Evolutionary conservation across 1,139 yeast genomes (phyloP).

Genomic region (Saccharomyces hybrid): DNA sequence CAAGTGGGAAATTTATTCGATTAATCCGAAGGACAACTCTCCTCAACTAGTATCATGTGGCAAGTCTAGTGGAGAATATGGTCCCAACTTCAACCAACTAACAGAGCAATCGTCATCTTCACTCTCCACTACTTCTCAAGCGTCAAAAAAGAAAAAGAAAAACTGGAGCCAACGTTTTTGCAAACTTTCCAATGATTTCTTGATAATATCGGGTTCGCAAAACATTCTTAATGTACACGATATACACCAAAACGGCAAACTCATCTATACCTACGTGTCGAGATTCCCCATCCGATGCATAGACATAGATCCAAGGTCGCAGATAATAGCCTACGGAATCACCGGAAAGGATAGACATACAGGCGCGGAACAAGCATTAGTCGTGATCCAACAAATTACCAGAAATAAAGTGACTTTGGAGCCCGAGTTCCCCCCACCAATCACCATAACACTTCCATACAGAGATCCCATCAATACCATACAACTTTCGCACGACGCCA

Average conservation of each 20-base stretch:
- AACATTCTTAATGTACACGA: slow-evolving; percentile 65
- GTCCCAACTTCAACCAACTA: slow-evolving; percentile 38
- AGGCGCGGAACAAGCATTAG: slow-evolving; percentile 71
- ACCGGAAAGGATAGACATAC: slow-evolving; percentile 68
- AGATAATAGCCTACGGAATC: slow-evolving; percentile 69
- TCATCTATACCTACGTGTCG: slow-evolving; percentile 61
- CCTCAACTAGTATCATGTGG: slow-evolving; percentile 66
- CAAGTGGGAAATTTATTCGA: slow-evolving; percentile 64
- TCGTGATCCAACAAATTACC: slow-evolving; percentile 49
- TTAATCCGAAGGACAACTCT: slow-evolving; percentile 33
- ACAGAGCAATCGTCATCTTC: slow-evolving; percentile 24
- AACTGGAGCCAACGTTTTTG: slow-evolving; percentile 63
- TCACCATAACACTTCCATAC: slow-evolving; percentile 75
- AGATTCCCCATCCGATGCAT: slow-evolving; percentile 74
- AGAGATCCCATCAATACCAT: slow-evolving; percentile 74
- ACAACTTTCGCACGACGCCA: slow-evolving; percentile 62
- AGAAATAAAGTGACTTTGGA: slow-evolving; percentile 16
- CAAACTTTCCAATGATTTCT: slow-evolving; percentile 49
- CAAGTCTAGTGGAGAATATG: slow-evolving; percentile 58
- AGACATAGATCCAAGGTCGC: slow-evolving; percentile 58
- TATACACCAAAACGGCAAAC: slow-evolving; percentile 47
- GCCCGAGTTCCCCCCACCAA: slow-evolving; percentile 35
- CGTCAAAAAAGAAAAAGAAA: slow-evolving; percentile 5
- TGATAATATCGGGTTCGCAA: slow-evolving; percentile 66
- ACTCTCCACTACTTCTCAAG: slow-evolving; percentile 13